Evolutionary conservation across 192 early-diverging fungal species (phyloP).

Genomic region (Entomortierella beljakovae): DNA sequence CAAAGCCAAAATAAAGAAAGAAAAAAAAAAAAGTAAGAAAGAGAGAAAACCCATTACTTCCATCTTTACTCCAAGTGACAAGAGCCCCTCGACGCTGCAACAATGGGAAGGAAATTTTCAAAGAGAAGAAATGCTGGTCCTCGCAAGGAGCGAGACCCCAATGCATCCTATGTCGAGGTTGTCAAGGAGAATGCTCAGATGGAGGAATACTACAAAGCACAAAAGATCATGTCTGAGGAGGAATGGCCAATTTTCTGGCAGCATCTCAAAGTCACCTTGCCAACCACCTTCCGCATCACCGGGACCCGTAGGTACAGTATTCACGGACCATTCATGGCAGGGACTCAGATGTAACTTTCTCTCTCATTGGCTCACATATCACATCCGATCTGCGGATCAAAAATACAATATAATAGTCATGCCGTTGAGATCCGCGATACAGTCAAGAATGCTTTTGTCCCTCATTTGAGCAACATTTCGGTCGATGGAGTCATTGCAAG

Average conservation of each 20-base stretch:
- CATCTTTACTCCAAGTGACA: background rate
- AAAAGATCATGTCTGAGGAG: conserved; percentile 80
- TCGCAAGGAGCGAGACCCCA: conserved; percentile 53
- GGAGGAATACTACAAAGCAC: conserved; percentile 81
- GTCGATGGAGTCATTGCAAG: conserved; percentile 81
- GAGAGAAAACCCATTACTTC: background rate
- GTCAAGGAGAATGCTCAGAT: conserved; percentile 72
- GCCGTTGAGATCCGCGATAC: conserved; percentile 77
- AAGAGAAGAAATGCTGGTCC: conserved; percentile 33
- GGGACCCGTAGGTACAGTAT: conserved; percentile 78
- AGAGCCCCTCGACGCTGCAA: background rate
- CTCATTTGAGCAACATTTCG: conserved; percentile 59
- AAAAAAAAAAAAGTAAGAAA: conserved; percentile 2
- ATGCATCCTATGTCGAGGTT: conserved; percentile 53
- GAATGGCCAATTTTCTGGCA: conserved; percentile 87
- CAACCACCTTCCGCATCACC: conserved; percentile 94
- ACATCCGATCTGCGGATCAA: background rate
- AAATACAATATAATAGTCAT: conserved; percentile 53
- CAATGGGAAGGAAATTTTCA: conserved; percentile 47
- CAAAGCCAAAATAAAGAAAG: background rate
- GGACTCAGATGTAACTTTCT: too few relatives aligned
- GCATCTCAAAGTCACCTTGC: conserved; percentile 77
- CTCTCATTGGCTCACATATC: too few relatives aligned
- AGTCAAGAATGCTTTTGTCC: conserved; percentile 70
- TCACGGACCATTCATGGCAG: background rate